Evolutionary conservation across 1,284 basidiomycete species (phyloP).

Genomic region (Pseudozyma sp.): DNA sequence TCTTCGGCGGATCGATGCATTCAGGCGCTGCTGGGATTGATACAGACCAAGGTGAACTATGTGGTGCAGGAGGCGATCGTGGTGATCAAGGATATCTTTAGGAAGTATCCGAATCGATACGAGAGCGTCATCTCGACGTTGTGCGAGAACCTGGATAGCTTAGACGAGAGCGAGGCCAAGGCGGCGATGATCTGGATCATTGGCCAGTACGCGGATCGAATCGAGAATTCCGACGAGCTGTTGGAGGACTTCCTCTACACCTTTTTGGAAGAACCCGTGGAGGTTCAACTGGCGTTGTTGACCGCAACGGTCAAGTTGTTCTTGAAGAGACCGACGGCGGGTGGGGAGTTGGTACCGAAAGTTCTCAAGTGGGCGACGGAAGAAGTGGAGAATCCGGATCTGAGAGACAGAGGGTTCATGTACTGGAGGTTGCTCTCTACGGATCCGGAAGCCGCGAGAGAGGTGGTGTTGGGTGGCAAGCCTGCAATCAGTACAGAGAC

Average conservation of each 20-base stretch:
- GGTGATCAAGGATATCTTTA: constrained; percentile 97
- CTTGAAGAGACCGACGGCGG: constrained; percentile 89
- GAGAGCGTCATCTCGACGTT: constrained; percentile 92
- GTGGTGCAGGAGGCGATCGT: constrained; percentile 98
- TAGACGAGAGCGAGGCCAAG: constrained; percentile 96
- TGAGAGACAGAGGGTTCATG: constrained; percentile 97
- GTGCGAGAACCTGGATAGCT: constrained; percentile 88
- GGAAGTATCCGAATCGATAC: constrained; percentile 95
- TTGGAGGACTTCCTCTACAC: constrained; percentile 90
- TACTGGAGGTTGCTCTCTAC: constrained; percentile 96
- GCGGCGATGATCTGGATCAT: constrained; percentile 98
- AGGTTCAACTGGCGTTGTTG: constrained; percentile 93
- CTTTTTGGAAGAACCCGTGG: constrained; percentile 91
- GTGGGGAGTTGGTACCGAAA: constrained; percentile 91
- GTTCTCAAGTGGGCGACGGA: constrained; percentile 97
- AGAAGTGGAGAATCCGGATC: constrained; percentile 95
- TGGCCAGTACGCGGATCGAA: constrained; percentile 94
- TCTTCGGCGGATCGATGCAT: constrained; percentile 90
- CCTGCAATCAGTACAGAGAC: constrained; percentile 97
- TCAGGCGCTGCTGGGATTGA: constrained; percentile 83
- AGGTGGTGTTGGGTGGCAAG: constrained; percentile 93
- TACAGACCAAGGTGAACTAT: constrained; percentile 93
- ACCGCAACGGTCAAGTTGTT: constrained; percentile 97
- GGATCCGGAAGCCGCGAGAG: constrained; percentile 85
- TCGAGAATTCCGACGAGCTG: constrained; percentile 94